Percentiles rank a stretch among this genome's conserved stretches.
phyloP scores from a whole-genome alignment of 805 yeast species.

The Candida adriatica region DNA sequence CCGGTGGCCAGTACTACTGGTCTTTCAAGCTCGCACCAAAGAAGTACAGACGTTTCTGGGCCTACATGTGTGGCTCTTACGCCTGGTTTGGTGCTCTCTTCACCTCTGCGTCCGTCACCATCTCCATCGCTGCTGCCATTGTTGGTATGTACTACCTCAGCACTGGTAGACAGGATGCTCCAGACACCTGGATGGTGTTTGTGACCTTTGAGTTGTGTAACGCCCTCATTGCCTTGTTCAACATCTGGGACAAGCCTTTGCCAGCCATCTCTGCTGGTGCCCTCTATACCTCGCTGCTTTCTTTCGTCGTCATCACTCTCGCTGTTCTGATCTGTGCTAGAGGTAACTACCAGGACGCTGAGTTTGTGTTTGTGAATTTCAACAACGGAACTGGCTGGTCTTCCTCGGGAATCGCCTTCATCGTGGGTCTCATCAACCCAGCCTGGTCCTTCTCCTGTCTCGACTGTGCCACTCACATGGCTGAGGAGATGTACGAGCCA shows the following conservation, averaged over 20 bases:
- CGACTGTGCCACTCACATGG: conserved; percentile 67
- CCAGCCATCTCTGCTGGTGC: conserved; percentile 45
- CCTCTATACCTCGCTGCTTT: conserved; percentile 42
- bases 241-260: conserved; percentile 43
- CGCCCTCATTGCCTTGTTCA: conserved; percentile 36
- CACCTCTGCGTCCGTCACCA: conserved; percentile 52
- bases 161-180: conserved; percentile 26
- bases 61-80: conserved; percentile 51
- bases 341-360: conserved; percentile 44
- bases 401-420: conserved; percentile 51
- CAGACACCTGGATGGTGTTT: conserved; percentile 49
- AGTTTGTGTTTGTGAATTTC: conserved; percentile 48
- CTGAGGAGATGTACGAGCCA: conserved; percentile 55
- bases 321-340: conserved; percentile 45
- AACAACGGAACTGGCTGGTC: conserved; percentile 56
- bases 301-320: conserved; percentile 48
- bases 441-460: conserved; percentile 64
- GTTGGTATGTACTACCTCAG: conserved; percentile 43
- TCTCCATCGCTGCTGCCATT: conserved; percentile 44
- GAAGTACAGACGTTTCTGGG: conserved; percentile 29
- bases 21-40: conserved; percentile 46
- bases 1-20: conserved; percentile 59
- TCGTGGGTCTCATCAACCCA: conserved; percentile 66
- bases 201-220: conserved; percentile 43
- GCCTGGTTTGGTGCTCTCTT: conserved; percentile 59